Conservation (phyloP, 2,329 filamentous ascomycete genomes). For the Diaporthe ilicicola region DNA sequence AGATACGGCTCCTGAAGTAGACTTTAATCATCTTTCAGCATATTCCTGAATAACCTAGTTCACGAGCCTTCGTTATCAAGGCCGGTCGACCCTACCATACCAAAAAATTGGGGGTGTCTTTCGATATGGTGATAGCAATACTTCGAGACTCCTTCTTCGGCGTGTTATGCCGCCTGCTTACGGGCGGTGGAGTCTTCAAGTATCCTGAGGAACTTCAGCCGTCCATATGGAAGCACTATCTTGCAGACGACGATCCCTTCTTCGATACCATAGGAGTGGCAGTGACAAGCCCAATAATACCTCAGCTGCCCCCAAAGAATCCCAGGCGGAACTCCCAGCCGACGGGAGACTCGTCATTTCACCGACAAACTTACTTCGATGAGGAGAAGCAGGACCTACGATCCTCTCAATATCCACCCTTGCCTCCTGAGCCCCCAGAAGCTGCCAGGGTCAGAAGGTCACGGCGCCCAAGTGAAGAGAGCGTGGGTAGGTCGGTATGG, state of each 20-base stretch:
- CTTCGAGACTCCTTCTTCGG: slow-evolving; percentile 54
- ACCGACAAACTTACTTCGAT: background rate
- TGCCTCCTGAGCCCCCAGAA: background rate
- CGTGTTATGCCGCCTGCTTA: slow-evolving; percentile 50
- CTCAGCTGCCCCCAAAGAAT: background rate
- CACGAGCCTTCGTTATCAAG: too few relatives aligned
- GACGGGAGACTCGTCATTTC: background rate
- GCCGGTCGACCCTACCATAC: background rate
- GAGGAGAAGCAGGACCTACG: background rate
- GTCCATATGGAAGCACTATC: slow-evolving; percentile 55
- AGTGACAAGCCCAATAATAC: slow-evolving; percentile 2
- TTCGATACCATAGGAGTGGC: background rate
- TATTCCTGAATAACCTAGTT: background rate
- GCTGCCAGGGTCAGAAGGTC: background rate
- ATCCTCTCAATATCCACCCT: background rate
- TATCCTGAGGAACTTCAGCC: slow-evolving; percentile 58
- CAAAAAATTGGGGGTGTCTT: background rate
- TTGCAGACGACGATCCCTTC: slow-evolving; percentile 49
- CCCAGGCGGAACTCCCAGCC: background rate
- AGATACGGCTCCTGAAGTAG: background rate
- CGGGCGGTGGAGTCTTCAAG: slow-evolving; percentile 46
- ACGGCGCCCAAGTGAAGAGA: slow-evolving; percentile 2
- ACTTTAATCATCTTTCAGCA: background rate
- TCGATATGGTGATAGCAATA: slow-evolving; percentile 36
- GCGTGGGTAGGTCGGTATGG: background rate